phyloP scores from a whole-genome alignment of 257 asterid genomes.

The Nicotiana knightiana region DNA sequence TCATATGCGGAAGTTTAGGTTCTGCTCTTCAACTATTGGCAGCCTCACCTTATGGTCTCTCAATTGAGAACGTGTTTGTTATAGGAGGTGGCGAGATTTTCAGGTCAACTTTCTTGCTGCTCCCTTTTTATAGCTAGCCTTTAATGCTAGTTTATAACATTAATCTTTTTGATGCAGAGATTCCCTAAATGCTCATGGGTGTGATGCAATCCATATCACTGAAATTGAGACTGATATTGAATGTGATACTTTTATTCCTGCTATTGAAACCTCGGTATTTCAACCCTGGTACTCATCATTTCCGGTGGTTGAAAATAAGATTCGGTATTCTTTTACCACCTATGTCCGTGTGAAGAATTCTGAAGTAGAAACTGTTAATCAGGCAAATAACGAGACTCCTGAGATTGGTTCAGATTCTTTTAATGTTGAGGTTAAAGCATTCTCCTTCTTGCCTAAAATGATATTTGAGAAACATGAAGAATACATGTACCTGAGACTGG shows the following conservation, averaged over 20 bases:
- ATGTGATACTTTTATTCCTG: constrained; percentile 88
- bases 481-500: constrained; percentile 64
- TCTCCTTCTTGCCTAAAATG: constrained; percentile 63
- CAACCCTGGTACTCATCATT: constrained; percentile 87
- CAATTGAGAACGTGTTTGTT: constrained; percentile 74
- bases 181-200: constrained; percentile 67
- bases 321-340: constrained; percentile 52
- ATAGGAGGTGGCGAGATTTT: constrained; percentile 96
- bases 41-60: constrained; percentile 51
- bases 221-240: constrained; percentile 56
- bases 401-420: constrained; percentile 25
- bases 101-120: constrained; percentile 37
- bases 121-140: not conserved
- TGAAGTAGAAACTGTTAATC: constrained; percentile 16
- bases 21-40: constrained; percentile 70
- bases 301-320: constrained; percentile 53
- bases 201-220: constrained; percentile 86
- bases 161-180: constrained; percentile 49
- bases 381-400: constrained; percentile 9
- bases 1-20: constrained; percentile 53
- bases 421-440: constrained; percentile 36
- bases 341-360: constrained; percentile 56
- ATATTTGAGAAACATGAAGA: constrained; percentile 86
- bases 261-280: constrained; percentile 58
- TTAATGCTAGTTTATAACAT: not conserved